Conservation (phyloP, 2,329 filamentous ascomycete species). For the Lecanicillium sp. region DNA sequence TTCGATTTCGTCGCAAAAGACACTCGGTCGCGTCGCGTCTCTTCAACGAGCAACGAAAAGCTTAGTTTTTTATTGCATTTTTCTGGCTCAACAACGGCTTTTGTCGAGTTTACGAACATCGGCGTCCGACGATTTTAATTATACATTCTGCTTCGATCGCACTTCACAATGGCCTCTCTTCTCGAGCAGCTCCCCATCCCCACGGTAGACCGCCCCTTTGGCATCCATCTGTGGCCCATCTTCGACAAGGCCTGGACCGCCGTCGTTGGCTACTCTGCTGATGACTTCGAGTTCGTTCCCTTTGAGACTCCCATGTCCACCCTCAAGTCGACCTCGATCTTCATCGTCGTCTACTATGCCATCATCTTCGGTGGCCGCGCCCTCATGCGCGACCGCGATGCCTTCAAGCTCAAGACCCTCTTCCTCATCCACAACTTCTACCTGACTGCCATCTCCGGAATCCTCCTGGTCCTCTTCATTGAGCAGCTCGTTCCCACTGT, state of each 20-base stretch:
- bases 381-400: slow-evolving; percentile 78
- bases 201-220: slow-evolving; percentile 86
- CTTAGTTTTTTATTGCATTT: too few relatives aligned
- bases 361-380: slow-evolving; percentile 91
- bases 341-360: slow-evolving; percentile 83
- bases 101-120: not conserved
- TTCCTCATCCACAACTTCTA: slow-evolving; percentile 98
- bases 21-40: slow-evolving; percentile 5
- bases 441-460: slow-evolving; percentile 77
- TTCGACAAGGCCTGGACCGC: slow-evolving; percentile 81
- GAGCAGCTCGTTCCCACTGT: slow-evolving; percentile 88
- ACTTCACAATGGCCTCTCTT: slow-evolving; percentile 37
- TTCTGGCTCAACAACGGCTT: not conserved
- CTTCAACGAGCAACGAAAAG: not conserved
- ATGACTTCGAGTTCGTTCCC: slow-evolving; percentile 77
- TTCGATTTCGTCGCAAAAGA: not conserved
- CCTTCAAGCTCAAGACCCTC: slow-evolving; percentile 79
- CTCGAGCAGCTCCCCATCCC: slow-evolving; percentile 60
- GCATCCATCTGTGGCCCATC: slow-evolving; percentile 85
- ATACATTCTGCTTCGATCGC: too few relatives aligned
- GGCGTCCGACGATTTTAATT: slow-evolving; percentile 14
- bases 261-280: slow-evolving; percentile 72
- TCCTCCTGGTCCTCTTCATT: slow-evolving; percentile 76
- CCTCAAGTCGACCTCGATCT: slow-evolving; percentile 71
- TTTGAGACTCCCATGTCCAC: slow-evolving; percentile 88